Evolutionary conservation across 441 rosid genomes (phyloP), one percentile per base, ranked within the genome.

Genomic region (Aquilaria agallochum): DNA sequence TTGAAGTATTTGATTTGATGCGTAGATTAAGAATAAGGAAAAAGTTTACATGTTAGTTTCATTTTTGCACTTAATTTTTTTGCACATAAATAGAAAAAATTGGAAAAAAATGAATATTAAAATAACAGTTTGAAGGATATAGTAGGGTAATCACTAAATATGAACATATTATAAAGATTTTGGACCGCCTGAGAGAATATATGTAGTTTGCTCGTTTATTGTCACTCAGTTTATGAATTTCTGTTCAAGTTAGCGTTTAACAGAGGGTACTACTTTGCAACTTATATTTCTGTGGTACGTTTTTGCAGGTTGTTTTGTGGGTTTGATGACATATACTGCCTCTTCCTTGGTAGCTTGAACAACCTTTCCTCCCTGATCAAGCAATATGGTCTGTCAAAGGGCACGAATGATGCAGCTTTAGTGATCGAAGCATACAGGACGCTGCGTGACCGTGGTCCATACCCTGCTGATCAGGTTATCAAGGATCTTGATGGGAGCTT

Each of bases 401-500:
- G 74, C 51, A 56, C 76, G 11, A 73, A 79, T 40, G 92, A 86
- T 55, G 89, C 89, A 0, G 69, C 74, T 84, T 77, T 83, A 33
- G 78, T 86, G 64, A 86, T 80, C 14, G 90, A 84, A 74, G 93
- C 89, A 9, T 87, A 87, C 31, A 68, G 86, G 50, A 83, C 93
- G 0, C 78, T 87, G 2, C 70, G 93, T 47, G 93, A 87, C 65
- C 70, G 93, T 34, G 90, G 89, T 66, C 93, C 90, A 0, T 87
- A 87, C 66, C 93, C 93, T 2, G 86, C 93, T 14, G 88, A 87
- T 69, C 93, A 87, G 67, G 86, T 87, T 44, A 80, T 86, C 2
- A 80, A 79, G 72, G 88, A 78, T 50, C 84, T 86, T 8, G 89
- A 82, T 0, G 92, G 89, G 12, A 86, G 89, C 72, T 86, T 83